phyloP scores from a whole-genome alignment of 2,329 filamentous ascomycete species.

The Rachicladosporium sp. region DNA sequence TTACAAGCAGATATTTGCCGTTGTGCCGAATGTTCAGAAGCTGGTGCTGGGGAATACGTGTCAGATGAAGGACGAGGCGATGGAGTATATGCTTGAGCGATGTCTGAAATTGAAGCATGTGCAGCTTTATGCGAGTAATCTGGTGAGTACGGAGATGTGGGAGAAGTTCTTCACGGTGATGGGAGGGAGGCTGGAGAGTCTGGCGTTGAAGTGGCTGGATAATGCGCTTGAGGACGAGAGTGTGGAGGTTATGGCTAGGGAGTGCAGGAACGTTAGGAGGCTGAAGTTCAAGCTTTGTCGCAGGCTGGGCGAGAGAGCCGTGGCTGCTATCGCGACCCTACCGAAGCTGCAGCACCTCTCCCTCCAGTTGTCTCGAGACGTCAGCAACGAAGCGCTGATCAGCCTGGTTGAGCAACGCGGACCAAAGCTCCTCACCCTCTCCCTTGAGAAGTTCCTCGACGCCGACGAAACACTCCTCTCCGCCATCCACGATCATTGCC shows the following conservation, averaged over 20 bases:
- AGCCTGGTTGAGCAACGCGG: constrained; percentile 53
- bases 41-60: constrained; percentile 75
- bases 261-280: constrained; percentile 57
- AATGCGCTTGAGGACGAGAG: constrained; percentile 65
- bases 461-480: constrained; percentile 59
- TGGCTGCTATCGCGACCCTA: constrained; percentile 53
- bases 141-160: constrained; percentile 69
- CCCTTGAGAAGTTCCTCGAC: constrained; percentile 55
- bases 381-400: constrained; percentile 46
- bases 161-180: constrained; percentile 52
- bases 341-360: constrained; percentile 59
- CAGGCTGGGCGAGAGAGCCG: constrained; percentile 52
- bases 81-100: constrained; percentile 69
- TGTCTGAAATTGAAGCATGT: constrained; percentile 57
- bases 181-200: constrained; percentile 50
- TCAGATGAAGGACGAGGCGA: constrained; percentile 75
- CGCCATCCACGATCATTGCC: constrained; percentile 59
- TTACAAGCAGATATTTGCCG: constrained; percentile 67
- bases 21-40: constrained; percentile 54
- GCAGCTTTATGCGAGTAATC: constrained; percentile 72
- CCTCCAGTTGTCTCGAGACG: constrained; percentile 50
- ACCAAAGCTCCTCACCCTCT: constrained; percentile 59
- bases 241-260: constrained; percentile 46
- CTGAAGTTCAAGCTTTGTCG: constrained; percentile 77
- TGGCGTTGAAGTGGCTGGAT: constrained; percentile 78